These are phyloP conservation scores for Flaveria robusta DNA, from an alignment of 129 eudicot species.

Conservation along the genomic window DNA sequence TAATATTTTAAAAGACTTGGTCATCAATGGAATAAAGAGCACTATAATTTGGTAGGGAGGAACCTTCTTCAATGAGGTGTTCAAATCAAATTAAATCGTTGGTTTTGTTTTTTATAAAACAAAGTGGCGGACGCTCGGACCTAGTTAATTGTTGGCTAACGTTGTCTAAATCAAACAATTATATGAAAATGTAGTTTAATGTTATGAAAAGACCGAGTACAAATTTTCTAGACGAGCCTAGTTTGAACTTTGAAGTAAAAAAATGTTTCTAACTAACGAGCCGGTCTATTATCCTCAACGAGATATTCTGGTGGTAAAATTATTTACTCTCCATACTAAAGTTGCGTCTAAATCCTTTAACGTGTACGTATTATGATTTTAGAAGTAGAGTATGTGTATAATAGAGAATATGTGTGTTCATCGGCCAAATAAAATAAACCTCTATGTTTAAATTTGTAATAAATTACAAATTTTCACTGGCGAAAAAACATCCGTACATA, in stretches of 20 bases:
- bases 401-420: no score
- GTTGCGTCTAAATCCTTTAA: no score
- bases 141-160: neutral
- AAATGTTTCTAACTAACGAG: neutral
- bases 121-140: neutral
- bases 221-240: neutral
- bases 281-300: no score
- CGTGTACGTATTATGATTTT: no score
- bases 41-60: neutral
- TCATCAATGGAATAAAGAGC: neutral
- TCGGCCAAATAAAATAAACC: no score
- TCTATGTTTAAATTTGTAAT: no score
- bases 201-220: neutral
- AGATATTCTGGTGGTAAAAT: no score
- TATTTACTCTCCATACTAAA: no score
- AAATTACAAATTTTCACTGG: no score
- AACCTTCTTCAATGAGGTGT: slow-evolving; percentile 1
- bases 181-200: neutral
- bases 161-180: neutral
- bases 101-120: neutral
- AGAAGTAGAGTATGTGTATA: no score
- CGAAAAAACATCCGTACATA: no score
- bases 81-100: neutral
- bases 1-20: neutral
- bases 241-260: neutral